phyloP scores from a whole-genome alignment of 2,329 filamentous ascomycete species.

The Shiraia sp. region DNA sequence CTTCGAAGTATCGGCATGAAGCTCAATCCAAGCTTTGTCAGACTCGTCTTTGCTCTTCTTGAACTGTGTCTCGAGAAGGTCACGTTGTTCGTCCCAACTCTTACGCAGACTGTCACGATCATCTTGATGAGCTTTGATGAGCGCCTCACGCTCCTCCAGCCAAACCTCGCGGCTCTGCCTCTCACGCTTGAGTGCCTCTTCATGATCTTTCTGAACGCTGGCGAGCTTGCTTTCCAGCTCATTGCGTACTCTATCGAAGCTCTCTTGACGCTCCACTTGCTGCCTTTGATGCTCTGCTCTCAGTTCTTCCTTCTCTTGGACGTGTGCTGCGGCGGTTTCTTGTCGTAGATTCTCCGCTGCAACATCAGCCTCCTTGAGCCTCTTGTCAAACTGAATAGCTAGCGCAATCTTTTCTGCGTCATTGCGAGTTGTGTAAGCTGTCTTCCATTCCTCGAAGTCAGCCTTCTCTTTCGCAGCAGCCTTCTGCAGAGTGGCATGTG shows the following conservation, averaged over 20 bases:
- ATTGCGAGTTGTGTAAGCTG: conserved; percentile 36
- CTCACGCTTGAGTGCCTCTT: conserved; percentile 51
- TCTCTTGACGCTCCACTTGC: conserved; percentile 47
- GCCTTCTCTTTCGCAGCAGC: conserved; percentile 42
- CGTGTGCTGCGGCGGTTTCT: conserved; percentile 44
- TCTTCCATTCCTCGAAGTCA: conserved; percentile 52
- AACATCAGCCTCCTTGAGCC: conserved; percentile 52
- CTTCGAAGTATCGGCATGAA: conserved; percentile 40
- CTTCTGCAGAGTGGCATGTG: conserved; percentile 44
- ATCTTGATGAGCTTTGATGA: conserved; percentile 49
- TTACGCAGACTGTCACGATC: conserved; percentile 56
- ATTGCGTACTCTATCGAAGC: conserved; percentile 46
- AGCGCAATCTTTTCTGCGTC: conserved; percentile 46
- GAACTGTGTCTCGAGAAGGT: conserved; percentile 44
- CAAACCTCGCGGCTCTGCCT: conserved; percentile 53
- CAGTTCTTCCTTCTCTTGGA: conserved; percentile 41
- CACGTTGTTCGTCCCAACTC: conserved; percentile 57
- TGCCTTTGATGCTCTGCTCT: conserved; percentile 37
- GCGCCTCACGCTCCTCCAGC: conserved; percentile 47
- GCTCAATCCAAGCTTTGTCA: conserved; percentile 50
- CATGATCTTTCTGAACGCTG: conserved; percentile 48
- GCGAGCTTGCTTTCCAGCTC: conserved; percentile 49
- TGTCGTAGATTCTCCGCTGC: conserved; percentile 54
- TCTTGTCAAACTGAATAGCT: conserved; percentile 46
- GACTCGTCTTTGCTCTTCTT: conserved; percentile 49